Conservation (phyloP, 768 basidiomycete genomes). For the Tricholoma hemisulphureum region DNA sequence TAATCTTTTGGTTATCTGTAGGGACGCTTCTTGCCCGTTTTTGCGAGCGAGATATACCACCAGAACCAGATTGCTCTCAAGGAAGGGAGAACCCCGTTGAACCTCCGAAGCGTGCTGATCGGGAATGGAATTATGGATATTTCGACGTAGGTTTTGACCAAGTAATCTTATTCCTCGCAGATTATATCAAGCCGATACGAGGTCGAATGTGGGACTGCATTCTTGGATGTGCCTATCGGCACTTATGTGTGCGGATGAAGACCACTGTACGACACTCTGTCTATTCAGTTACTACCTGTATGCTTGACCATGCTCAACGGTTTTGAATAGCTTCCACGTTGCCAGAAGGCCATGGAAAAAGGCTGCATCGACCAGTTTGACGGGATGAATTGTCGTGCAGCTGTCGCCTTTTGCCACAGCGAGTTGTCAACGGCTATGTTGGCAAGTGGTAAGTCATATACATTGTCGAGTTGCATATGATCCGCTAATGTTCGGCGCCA, state of each 20-base stretch:
- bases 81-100: constrained; percentile 59
- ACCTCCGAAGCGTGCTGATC: constrained; percentile 67
- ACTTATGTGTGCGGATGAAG: constrained; percentile 63
- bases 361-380: constrained; percentile 69
- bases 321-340: constrained; percentile 59
- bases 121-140: constrained; percentile 57
- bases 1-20: constrained; percentile 23
- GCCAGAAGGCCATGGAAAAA: constrained; percentile 53
- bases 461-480: not conserved
- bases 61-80: constrained; percentile 53
- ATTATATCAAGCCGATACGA: constrained; percentile 51
- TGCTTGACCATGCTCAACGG: not conserved
- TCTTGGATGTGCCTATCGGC: constrained; percentile 52
- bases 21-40: constrained; percentile 72
- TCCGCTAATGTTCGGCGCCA: not conserved
- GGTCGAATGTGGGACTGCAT: constrained; percentile 60
- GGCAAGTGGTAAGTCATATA: constrained; percentile 39
- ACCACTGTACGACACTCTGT: constrained; percentile 42
- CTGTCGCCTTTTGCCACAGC: constrained; percentile 61
- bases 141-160: constrained; percentile 34
- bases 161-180: constrained; percentile 22
- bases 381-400: constrained; percentile 62
- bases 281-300: not conserved
- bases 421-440: constrained; percentile 44
- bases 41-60: constrained; percentile 75